These are phyloP conservation scores for Penicillium odoratum DNA, from an alignment of 495 filamentous ascomycete genomes.

Conservation along the genomic window DNA sequence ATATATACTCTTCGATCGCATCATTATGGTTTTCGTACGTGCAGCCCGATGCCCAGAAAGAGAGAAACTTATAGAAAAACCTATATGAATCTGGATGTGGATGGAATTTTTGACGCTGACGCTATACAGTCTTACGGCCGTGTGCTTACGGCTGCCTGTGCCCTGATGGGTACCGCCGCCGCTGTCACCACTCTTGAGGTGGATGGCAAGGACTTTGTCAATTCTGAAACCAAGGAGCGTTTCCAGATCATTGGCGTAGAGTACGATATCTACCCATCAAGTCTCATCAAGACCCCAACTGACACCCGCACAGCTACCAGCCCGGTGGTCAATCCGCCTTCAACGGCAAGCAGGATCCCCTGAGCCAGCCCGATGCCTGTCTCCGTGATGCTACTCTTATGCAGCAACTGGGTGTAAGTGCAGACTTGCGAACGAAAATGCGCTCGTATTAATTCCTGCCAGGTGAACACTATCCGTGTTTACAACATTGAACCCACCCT, in stretches of 20 bases:
- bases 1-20: slow-evolving; percentile 2
- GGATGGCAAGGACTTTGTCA: slow-evolving; percentile 78
- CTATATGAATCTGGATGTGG: not conserved
- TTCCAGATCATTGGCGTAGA: slow-evolving; percentile 90
- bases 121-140: slow-evolving; percentile 24
- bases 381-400: slow-evolving; percentile 90
- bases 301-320: slow-evolving; percentile 64
- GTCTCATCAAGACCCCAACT: slow-evolving; percentile 9
- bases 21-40: slow-evolving; percentile 29
- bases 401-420: slow-evolving; percentile 69
- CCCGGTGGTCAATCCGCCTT: slow-evolving; percentile 86
- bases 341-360: slow-evolving; percentile 65
- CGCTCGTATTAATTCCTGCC: not conserved
- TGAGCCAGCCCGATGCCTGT: slow-evolving; percentile 73
- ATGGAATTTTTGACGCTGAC: not conserved
- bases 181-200: slow-evolving; percentile 75
- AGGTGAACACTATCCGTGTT: slow-evolving; percentile 88
- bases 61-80: not conserved
- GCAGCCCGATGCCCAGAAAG: slow-evolving; percentile 3
- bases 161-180: slow-evolving; percentile 50
- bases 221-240: slow-evolving; percentile 72
- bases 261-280: slow-evolving; percentile 31
- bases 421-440: not conserved
- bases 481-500: slow-evolving; percentile 86
- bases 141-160: slow-evolving; percentile 42